Conservation (phyloP, 202 grass and related monocot genomes). For the Hordeum pubiflorum region DNA sequence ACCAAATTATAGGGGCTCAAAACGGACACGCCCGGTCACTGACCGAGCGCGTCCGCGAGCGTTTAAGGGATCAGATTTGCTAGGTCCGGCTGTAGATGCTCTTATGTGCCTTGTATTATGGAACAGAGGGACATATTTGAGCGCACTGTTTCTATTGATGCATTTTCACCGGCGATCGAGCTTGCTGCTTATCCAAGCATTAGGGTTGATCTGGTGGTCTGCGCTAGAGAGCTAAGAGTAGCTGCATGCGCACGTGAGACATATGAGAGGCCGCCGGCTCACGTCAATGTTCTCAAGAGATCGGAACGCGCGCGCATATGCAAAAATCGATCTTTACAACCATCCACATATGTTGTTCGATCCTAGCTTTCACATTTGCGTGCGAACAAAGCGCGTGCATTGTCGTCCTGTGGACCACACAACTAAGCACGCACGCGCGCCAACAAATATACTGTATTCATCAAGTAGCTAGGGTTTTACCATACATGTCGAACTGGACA, state of each 20-base stretch:
- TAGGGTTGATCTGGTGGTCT: conserved; percentile 9
- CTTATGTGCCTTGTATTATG: too few relatives aligned
- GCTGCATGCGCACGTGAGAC: conserved; percentile 18
- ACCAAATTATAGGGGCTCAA: too few relatives aligned
- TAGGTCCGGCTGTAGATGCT: too few relatives aligned
- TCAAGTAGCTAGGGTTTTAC: conserved; percentile 15
- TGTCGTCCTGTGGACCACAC: conserved; percentile 28
- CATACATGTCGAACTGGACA: background rate
- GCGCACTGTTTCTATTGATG: background rate
- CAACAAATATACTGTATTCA: background rate
- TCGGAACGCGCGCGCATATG: conserved; percentile 24
- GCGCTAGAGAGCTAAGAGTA: background rate
- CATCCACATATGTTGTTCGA: background rate
- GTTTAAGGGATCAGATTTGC: too few relatives aligned
- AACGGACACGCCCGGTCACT: too few relatives aligned
- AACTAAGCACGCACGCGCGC: background rate
- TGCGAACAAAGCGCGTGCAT: conserved; percentile 41
- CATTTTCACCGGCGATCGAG: background rate
- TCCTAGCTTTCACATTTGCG: conserved; percentile 35
- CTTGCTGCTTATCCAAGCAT: conserved; percentile 33
- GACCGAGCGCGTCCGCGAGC: too few relatives aligned
- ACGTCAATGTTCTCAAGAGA: background rate
- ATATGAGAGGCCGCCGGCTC: background rate
- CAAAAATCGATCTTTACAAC: conserved; percentile 21
- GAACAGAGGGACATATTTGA: too few relatives aligned